These are phyloP conservation scores for Yarrowia porcina DNA, from an alignment of 805 yeast genomes.

Conservation along the genomic window DNA sequence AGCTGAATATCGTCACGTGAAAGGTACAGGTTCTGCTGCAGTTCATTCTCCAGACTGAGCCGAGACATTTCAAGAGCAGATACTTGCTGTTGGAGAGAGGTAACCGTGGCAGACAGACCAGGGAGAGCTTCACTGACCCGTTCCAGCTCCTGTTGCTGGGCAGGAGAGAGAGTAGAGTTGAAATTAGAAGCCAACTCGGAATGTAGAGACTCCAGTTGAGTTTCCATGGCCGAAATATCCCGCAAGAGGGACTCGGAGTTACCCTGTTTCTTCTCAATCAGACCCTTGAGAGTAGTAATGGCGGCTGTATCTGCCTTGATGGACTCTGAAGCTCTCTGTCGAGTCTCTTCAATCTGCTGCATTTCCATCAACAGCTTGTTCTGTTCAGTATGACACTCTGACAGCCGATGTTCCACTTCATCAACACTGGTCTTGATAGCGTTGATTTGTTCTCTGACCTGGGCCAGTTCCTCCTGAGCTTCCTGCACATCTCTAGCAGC, in stretches of 20 bases:
- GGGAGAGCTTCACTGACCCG: slow-evolving; percentile 37
- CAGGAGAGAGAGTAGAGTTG: slow-evolving; percentile 47
- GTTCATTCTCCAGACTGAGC: slow-evolving; percentile 49
- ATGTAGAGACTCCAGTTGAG: slow-evolving; percentile 45
- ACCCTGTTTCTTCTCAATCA: background rate
- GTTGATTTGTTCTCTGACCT: slow-evolving; percentile 44
- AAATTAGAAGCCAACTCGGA: slow-evolving; percentile 56
- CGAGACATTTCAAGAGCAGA: slow-evolving; percentile 43
- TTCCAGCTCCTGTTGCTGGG: slow-evolving; percentile 43
- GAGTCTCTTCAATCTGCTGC: slow-evolving; percentile 28
- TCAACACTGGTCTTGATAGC: slow-evolving; percentile 7
- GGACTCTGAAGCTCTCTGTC: background rate
- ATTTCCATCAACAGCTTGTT: slow-evolving; percentile 31
- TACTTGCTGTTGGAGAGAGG: slow-evolving; percentile 43
- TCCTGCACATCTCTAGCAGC: slow-evolving; percentile 55
- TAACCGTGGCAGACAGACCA: slow-evolving; percentile 40
- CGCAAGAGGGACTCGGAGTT: slow-evolving; percentile 28
- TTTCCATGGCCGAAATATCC: slow-evolving; percentile 32
- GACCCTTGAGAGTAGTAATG: background rate
- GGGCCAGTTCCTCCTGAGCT: slow-evolving; percentile 43
- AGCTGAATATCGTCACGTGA: slow-evolving; percentile 43
- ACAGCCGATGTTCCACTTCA: slow-evolving; percentile 51
- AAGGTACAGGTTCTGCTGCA: slow-evolving; percentile 57
- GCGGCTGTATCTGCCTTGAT: background rate
- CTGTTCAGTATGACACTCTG: slow-evolving; percentile 48